Evolutionary conservation across 1,284 basidiomycete genomes (phyloP).

Genomic region (Cryptococcus sp.): DNA sequence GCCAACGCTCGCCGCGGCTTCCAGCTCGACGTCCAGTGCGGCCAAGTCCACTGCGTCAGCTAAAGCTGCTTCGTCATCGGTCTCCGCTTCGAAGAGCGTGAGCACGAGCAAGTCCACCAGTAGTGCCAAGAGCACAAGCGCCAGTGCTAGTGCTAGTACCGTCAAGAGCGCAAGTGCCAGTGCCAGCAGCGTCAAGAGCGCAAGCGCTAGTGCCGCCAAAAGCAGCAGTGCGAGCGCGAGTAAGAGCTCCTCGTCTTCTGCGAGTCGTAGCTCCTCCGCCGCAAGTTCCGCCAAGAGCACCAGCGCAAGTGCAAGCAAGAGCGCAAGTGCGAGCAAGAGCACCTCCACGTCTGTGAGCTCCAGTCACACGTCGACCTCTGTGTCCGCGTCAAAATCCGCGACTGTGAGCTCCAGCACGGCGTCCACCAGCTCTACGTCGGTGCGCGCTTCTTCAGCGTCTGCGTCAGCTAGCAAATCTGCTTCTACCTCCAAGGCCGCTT

Average conservation of each 20-base stretch:
- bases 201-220: no score
- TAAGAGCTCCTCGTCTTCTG: no score
- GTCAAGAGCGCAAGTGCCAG: no score
- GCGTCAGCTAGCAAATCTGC: constrained; percentile 5
- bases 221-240: no score
- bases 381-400: constrained; percentile 1
- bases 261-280: neutral
- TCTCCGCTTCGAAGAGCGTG: neutral
- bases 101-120: neutral
- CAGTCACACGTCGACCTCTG: neutral
- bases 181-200: no score
- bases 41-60: constrained; percentile 1
- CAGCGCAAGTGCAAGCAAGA: neutral
- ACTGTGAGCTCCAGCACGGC: constrained; percentile 7
- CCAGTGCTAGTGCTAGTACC: no score
- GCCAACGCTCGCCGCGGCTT: no score
- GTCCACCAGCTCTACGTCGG: neutral
- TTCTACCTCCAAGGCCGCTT: constrained; percentile 5
- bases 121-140: neutral
- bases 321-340: neutral
- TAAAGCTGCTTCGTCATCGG: neutral
- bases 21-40: neutral
- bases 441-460: constrained; percentile 1
- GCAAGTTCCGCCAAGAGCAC: neutral
- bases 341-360: neutral